Conservation (phyloP, 768 basidiomycete genomes). For the Tulasnella sp. region DNA sequence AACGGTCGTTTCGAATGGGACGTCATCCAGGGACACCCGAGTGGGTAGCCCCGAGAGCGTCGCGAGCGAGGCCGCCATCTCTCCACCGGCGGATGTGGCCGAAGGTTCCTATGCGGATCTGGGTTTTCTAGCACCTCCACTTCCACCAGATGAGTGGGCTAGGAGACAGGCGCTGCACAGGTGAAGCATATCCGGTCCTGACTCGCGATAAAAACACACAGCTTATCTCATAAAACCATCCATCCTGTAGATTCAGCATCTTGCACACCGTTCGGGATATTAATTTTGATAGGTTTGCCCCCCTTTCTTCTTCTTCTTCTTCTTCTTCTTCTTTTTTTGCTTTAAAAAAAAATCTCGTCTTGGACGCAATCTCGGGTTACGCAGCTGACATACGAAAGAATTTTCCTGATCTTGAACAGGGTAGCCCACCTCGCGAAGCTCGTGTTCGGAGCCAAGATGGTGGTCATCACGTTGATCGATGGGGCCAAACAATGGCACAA, state of each 20-base stretch:
- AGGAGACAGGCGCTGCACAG: slow-evolving; percentile 77
- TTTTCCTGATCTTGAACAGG: no score
- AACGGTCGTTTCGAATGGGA: no score
- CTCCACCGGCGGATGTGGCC: background rate
- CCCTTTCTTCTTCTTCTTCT: no score
- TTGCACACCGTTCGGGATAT: slow-evolving; percentile 75
- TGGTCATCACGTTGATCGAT: slow-evolving; percentile 74
- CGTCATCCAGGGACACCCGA: background rate
- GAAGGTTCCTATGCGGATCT: slow-evolving; percentile 15
- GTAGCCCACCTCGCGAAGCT: slow-evolving; percentile 86
- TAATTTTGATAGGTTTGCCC: slow-evolving; percentile 93
- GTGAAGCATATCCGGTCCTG: slow-evolving; percentile 28
- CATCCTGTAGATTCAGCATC: slow-evolving; percentile 60
- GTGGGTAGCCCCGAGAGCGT: background rate
- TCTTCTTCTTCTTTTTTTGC: no score
- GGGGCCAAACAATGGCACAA: slow-evolving; percentile 87
- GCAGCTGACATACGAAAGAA: slow-evolving; percentile 42
- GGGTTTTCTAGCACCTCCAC: slow-evolving; percentile 55
- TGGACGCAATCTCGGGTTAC: no score
- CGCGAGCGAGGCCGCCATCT: background rate
- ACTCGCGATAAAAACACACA: no score
- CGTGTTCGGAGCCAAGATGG: slow-evolving; percentile 83
- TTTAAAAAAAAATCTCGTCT: no score
- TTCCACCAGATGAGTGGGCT: slow-evolving; percentile 75
- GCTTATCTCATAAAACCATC: background rate